These are phyloP conservation scores for Fomitopsis pinicola DNA, from an alignment of 1,284 basidiomycete genomes.

Conservation along the genomic window DNA sequence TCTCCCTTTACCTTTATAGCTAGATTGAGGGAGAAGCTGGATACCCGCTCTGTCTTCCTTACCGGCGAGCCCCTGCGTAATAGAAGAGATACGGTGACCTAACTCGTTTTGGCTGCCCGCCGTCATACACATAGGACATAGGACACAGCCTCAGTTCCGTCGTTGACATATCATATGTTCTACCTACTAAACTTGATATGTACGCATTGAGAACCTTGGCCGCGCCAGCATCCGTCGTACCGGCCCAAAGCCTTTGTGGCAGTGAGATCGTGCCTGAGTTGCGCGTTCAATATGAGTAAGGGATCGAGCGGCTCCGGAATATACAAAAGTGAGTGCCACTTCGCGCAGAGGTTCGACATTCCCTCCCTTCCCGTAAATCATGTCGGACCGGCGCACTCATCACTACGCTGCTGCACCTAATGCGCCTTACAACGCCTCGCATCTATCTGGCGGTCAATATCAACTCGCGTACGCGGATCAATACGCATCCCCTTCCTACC, in stretches of 20 bases:
- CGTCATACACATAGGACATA: slow-evolving; percentile 11
- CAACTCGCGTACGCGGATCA: slow-evolving; percentile 19
- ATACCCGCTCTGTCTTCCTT: slow-evolving; percentile 1
- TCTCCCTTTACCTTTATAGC: slow-evolving; percentile 15
- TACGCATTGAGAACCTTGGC: slow-evolving; percentile 1
- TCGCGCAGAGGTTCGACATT: slow-evolving; percentile 19
- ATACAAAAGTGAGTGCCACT: slow-evolving; percentile 27
- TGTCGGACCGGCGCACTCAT: slow-evolving; percentile 30
- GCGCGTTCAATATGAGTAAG: slow-evolving; percentile 5
- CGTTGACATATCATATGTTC: slow-evolving; percentile 22
- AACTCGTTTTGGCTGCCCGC: slow-evolving; percentile 17
- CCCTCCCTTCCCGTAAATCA: slow-evolving; percentile 18
- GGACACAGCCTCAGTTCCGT: slow-evolving; percentile 18
- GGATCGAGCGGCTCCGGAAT: slow-evolving; percentile 21
- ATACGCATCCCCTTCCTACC: slow-evolving; percentile 24
- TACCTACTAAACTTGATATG: slow-evolving; percentile 20
- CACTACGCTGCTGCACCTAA: slow-evolving; percentile 22
- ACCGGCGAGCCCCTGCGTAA: neutral
- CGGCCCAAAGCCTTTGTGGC: slow-evolving; percentile 24
- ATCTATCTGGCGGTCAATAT: slow-evolving; percentile 26
- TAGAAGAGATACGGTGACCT: slow-evolving; percentile 4
- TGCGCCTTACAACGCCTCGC: slow-evolving; percentile 20
- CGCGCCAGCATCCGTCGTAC: slow-evolving; percentile 11
- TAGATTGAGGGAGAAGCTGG: slow-evolving; percentile 19
- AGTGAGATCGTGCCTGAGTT: slow-evolving; percentile 31